These are phyloP conservation scores for Torulaspora delbrueckii DNA, from an alignment of 805 yeast genomes.

Conservation along the genomic window DNA sequence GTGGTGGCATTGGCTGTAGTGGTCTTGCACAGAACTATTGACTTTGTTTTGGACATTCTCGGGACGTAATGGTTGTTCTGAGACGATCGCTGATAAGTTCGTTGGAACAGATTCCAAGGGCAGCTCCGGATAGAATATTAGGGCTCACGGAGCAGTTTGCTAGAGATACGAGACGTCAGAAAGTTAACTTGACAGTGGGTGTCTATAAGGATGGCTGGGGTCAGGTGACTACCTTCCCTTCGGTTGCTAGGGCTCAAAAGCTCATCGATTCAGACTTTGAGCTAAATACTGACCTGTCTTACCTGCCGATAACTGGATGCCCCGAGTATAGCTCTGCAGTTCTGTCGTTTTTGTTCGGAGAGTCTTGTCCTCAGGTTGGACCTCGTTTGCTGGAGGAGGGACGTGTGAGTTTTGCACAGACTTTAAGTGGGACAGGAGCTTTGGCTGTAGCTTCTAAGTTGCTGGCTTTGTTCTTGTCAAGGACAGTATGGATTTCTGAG, in stretches of 20 bases:
- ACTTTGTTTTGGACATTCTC: constrained; percentile 5
- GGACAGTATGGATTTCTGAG: constrained; percentile 60
- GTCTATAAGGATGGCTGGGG: constrained; percentile 90
- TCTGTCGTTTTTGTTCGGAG: constrained; percentile 65
- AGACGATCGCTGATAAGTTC: constrained; percentile 6
- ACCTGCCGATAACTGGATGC: constrained; percentile 70
- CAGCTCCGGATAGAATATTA: constrained; percentile 84
- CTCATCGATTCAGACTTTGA: constrained; percentile 41
- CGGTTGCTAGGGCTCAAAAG: constrained; percentile 29
- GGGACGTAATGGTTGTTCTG: constrained; percentile 4
- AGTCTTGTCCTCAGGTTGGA: constrained; percentile 47
- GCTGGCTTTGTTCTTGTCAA: constrained; percentile 45
- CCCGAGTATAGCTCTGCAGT: constrained; percentile 62
- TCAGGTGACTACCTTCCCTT: constrained; percentile 38
- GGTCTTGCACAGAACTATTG: constrained; percentile 6
- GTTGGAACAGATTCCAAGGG: constrained; percentile 38
- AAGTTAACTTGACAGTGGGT: constrained; percentile 47
- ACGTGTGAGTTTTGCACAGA: constrained; percentile 77
- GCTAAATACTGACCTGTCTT: constrained; percentile 57
- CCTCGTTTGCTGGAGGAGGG: constrained; percentile 51
- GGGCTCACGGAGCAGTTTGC: constrained; percentile 74
- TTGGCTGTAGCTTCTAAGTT: constrained; percentile 80
- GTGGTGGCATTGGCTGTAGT: constrained; percentile 4
- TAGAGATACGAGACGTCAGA: constrained; percentile 54
- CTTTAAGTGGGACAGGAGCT: constrained; percentile 94